Evolutionary conservation across 2,329 filamentous ascomycete genomes (phyloP).

Genomic region (Clonostachys chloroleuca): DNA sequence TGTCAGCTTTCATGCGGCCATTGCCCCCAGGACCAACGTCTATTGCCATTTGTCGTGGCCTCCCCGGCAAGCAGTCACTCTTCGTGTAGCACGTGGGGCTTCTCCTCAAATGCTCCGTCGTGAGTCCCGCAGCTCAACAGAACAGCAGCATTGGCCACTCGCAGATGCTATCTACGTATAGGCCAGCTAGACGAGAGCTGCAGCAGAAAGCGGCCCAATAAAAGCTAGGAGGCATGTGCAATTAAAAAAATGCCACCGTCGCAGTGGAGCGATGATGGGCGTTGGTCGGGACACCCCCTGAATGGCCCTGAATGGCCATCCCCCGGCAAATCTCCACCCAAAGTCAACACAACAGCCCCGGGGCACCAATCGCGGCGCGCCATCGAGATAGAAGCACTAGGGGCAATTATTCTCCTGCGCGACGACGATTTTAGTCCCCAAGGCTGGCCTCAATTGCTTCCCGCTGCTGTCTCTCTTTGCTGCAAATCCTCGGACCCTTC

Average conservation of each 20-base stretch:
- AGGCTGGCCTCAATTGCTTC: not conserved
- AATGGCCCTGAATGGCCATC: not conserved
- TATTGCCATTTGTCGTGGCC: too few species aligned
- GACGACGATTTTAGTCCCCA: not conserved
- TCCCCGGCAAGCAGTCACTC: too few species aligned
- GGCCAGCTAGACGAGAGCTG: not conserved
- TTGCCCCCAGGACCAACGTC: too few species aligned
- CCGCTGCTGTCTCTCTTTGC: too few species aligned
- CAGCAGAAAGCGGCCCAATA: not conserved
- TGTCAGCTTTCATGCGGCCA: too few species aligned
- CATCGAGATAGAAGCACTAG: not conserved
- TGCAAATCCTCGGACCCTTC: conserved; percentile 3
- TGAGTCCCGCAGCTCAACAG: too few species aligned
- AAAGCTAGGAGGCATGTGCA: too few species aligned
- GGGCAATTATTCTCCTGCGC: not conserved
- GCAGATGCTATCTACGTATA: not conserved
- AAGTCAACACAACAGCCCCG: not conserved
- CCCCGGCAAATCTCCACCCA: not conserved
- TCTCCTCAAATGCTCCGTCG: too few species aligned
- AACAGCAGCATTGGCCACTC: not conserved
- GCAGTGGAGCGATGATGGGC: too few species aligned
- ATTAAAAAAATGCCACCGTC: not conserved
- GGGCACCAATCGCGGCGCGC: too few species aligned
- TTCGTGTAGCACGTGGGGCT: too few species aligned
- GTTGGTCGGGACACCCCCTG: not conserved